Evolutionary conservation across 331 rosid species (phyloP).

Genomic region (Arachis monticola): DNA sequence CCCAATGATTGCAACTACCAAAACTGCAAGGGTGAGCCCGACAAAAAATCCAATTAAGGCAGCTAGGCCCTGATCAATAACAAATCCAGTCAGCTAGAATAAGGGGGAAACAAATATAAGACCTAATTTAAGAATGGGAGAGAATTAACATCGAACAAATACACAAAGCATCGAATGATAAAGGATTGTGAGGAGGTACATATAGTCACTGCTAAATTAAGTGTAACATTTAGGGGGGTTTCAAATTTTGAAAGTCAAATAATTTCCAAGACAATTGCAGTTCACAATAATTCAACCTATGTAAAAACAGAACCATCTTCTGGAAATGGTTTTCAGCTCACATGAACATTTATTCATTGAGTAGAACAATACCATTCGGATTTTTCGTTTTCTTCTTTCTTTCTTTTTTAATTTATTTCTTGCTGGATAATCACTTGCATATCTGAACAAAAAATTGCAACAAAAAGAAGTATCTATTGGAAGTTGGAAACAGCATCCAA

Average conservation of each 20-base stretch:
- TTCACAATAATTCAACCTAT: constrained; percentile 22
- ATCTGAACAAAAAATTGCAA: constrained; percentile 23
- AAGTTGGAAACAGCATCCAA: constrained; percentile 26
- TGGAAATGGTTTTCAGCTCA: constrained; percentile 21
- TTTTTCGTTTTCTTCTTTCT: too few species aligned
- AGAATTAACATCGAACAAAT: constrained; percentile 26
- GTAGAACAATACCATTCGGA: not conserved
- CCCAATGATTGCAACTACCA: constrained; percentile 75
- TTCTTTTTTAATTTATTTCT: not conserved
- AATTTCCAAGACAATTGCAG: constrained; percentile 31
- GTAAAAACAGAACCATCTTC: constrained; percentile 14
- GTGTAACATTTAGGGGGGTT: not conserved
- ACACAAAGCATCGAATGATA: constrained; percentile 22
- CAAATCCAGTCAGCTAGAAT: constrained; percentile 34
- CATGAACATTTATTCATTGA: constrained; percentile 15
- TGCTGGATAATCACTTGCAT: constrained; percentile 17
- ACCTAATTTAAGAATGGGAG: constrained; percentile 15
- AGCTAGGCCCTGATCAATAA: constrained; percentile 65
- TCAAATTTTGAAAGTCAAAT: constrained; percentile 23
- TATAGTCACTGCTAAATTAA: constrained; percentile 1
- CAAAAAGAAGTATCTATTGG: constrained; percentile 9
- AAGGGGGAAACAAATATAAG: constrained; percentile 1
- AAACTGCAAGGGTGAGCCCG: constrained; percentile 72
- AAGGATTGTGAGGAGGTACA: constrained; percentile 5
- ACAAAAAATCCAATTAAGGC: constrained; percentile 69